Percentiles rank a stretch among this genome's conserved stretches.
These are phyloP conservation scores for Dittrichia graveolens DNA, from an alignment of 129 eudicot species.

Conservation along the genomic window DNA sequence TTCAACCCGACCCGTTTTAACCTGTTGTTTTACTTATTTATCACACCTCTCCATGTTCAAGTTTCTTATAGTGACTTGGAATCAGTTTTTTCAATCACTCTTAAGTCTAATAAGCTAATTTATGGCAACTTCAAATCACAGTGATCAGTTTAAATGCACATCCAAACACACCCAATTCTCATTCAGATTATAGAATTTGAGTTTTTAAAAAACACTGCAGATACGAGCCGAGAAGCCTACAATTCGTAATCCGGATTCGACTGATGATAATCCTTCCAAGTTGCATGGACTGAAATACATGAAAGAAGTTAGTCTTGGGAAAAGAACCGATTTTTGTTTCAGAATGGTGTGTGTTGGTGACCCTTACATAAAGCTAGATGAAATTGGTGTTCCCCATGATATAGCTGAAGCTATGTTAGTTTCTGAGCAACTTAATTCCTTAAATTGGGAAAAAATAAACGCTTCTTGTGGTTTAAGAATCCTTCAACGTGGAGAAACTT, in stretches of 20 bases:
- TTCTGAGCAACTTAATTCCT: slow-evolving; percentile 54
- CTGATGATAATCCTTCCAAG: slow-evolving; percentile 46
- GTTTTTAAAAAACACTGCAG: slow-evolving; percentile 39
- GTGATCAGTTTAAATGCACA: no score
- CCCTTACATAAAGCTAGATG: slow-evolving; percentile 63
- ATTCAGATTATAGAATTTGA: background rate
- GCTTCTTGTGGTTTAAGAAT: slow-evolving; percentile 51
- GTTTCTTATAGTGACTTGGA: background rate
- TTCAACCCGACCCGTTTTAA: background rate
- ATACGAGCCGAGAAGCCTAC: slow-evolving; percentile 63
- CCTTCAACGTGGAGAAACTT: slow-evolving; percentile 47
- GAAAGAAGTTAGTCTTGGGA: slow-evolving; percentile 80
- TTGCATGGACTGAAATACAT: slow-evolving; percentile 68
- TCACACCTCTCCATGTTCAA: background rate
- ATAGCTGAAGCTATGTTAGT: slow-evolving; percentile 65
- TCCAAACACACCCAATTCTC: background rate
- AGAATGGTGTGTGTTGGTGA: slow-evolving; percentile 94
- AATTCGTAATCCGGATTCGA: slow-evolving; percentile 4
- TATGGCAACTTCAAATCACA: background rate
- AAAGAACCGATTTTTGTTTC: slow-evolving; percentile 69
- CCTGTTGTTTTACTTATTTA: background rate
- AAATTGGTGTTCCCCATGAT: slow-evolving; percentile 71
- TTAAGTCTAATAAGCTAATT: background rate
- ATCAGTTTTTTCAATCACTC: no score
- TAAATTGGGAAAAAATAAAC: slow-evolving; percentile 64